These are phyloP conservation scores for Ogataea zsoltii DNA, from an alignment of 805 yeast genomes.

Conservation along the genomic window DNA sequence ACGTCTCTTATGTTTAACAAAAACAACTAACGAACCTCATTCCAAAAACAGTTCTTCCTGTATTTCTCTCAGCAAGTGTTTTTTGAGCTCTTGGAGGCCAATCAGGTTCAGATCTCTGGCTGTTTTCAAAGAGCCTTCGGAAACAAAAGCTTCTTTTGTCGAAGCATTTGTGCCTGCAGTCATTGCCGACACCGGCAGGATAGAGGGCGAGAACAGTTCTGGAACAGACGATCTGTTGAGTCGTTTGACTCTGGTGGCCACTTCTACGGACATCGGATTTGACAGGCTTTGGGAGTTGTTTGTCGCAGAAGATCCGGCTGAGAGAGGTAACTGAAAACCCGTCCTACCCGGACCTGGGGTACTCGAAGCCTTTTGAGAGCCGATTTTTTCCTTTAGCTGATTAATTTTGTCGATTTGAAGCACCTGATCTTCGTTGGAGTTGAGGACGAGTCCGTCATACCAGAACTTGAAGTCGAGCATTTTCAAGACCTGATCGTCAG, in stretches of 20 bases:
- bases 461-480: conserved; percentile 48
- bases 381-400: conserved; percentile 7
- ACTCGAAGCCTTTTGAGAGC: conserved; percentile 2
- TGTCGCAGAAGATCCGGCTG: conserved; percentile 8
- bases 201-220: conserved; percentile 10
- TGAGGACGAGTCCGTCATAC: conserved; percentile 38
- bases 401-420: conserved; percentile 13
- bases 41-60: conserved; percentile 22
- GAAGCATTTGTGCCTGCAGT: not conserved
- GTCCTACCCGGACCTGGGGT: not conserved
- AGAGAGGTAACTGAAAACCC: conserved; percentile 5
- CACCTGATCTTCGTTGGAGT: conserved; percentile 16
- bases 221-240: conserved; percentile 8
- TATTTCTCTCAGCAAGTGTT: conserved; percentile 12
- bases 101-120: conserved; percentile 14
- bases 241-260: conserved; percentile 7
- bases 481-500: conserved; percentile 50
- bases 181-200: conserved; percentile 1
- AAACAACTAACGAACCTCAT: not conserved
- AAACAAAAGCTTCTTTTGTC: not conserved
- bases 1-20: no score
- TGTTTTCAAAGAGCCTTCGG: conserved; percentile 3
- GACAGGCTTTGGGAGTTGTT: not conserved
- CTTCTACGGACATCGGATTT: conserved; percentile 1
- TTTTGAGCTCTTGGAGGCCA: conserved; percentile 17